These are phyloP conservation scores for Pythium folliculosum DNA, from an alignment of 352 stramenopile genomes.

Conservation along the genomic window DNA sequence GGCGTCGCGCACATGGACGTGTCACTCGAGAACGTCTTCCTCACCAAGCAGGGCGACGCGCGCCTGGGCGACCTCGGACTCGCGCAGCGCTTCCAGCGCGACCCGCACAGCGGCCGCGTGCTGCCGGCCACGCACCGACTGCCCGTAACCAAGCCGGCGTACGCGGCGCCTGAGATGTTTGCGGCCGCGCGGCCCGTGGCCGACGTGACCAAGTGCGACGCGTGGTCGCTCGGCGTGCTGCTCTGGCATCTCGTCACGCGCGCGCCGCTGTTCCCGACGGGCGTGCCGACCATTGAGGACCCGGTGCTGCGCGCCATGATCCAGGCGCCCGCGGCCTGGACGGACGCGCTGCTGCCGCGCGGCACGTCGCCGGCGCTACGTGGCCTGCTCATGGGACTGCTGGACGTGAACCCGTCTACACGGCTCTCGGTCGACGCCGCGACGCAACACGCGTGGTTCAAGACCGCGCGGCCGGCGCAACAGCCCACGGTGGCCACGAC, in stretches of 20 bases:
- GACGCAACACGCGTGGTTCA: constrained; percentile 52
- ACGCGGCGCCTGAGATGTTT: constrained; percentile 67
- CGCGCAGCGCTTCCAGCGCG: constrained; percentile 43
- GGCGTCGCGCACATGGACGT: constrained; percentile 93
- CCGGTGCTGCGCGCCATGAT: constrained; percentile 50
- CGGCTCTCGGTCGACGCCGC: constrained; percentile 55
- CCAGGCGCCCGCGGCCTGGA: constrained; percentile 1
- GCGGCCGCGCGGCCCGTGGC: constrained; percentile 21
- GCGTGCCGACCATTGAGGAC: constrained; percentile 43
- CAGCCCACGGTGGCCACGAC: background rate
- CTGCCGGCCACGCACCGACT: constrained; percentile 12
- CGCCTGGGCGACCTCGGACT: constrained; percentile 92
- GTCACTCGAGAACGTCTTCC: constrained; percentile 94
- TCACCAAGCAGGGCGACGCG: constrained; percentile 79
- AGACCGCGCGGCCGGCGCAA: background rate
- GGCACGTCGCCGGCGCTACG: constrained; percentile 32
- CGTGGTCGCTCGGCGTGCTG: constrained; percentile 74
- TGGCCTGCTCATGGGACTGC: constrained; percentile 50
- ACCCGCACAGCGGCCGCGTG: constrained; percentile 33
- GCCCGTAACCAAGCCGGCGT: constrained; percentile 57
- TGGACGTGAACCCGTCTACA: constrained; percentile 45
- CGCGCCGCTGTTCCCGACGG: constrained; percentile 45
- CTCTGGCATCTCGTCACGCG: constrained; percentile 71
- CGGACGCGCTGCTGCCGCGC: constrained; percentile 3
- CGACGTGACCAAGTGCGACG: constrained; percentile 60